Evolutionary conservation across 129 eudicot genomes (phyloP), one percentile per base, ranked within the genome.

Genomic region (Glebionis coronaria): DNA sequence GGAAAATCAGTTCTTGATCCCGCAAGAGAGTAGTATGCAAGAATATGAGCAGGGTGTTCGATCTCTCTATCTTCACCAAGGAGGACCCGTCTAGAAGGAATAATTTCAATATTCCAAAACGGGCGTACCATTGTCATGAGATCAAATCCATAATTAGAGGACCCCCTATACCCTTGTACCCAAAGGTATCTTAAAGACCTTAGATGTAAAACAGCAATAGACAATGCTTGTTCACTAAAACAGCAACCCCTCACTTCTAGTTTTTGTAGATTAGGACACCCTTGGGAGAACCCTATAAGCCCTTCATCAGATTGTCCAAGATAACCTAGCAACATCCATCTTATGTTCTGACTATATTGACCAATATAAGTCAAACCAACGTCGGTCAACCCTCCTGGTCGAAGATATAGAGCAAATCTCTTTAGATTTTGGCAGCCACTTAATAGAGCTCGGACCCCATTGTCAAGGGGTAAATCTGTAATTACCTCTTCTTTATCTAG

Each of bases 1-100:
- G 98, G 95, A 73, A 79, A 80, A 81, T 92, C 98, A 12, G 81
- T 83, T 77, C 98, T 81, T 56, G 72, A 87, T 25, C 98, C 98
- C 14, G 89, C 95, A 68, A 92, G 95, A n/a, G 96, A 88, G 66
- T 84, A 91, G 70, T 91, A 88, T 3, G 96, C 97, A 52, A 91
- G 85, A 25, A 92, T 82, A 60, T 91, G 96, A 2, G 96, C 85
- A 1, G 91, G 98, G 67, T 85, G 87, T 66, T 83, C 96, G 44
- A 56, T 72, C n/a, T 65, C 61, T 15, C 50, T 66, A 25, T 56
- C 55, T 14, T 68, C 87, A 14, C 78, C 83, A 73, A 61, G 72
- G 65, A 35, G 25, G 19, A 76, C 91, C 31, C 66, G 82, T 76
- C 93, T 82, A 1, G 90, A 75, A 63, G 97, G 88, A 66, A 92